phyloP scores from a whole-genome alignment of 1,139 yeast genomes.

The Yamadazyma membranifaciens region DNA sequence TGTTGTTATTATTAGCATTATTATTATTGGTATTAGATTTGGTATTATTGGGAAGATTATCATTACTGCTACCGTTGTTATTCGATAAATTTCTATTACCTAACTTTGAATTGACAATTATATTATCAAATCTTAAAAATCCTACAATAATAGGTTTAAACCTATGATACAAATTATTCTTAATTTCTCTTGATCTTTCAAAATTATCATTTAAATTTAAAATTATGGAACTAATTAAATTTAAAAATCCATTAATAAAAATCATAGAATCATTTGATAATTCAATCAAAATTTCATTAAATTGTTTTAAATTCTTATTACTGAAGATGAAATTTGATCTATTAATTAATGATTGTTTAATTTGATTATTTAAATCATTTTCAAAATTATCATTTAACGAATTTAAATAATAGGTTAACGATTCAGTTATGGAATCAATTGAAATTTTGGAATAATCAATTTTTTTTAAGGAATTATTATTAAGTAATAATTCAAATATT shows the following conservation, averaged over 20 bases:
- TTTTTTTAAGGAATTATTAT: conserved; percentile 30
- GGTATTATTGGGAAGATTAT: not conserved
- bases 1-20: not conserved
- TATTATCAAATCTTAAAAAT: conserved; percentile 42
- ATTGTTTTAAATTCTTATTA: conserved; percentile 18
- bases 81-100: not conserved
- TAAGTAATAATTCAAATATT: conserved; percentile 42
- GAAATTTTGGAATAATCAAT: conserved; percentile 49
- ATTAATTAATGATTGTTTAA: conserved; percentile 29
- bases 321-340: conserved; percentile 37
- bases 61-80: not conserved
- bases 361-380: conserved; percentile 31
- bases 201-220: conserved; percentile 25
- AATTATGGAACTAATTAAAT: conserved; percentile 37
- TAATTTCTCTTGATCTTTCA: conserved; percentile 30
- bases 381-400: conserved; percentile 47
- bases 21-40: not conserved
- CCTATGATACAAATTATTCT: conserved; percentile 29
- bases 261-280: conserved; percentile 82
- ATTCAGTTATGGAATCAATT: conserved; percentile 58
- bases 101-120: conserved; percentile 21
- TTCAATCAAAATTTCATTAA: conserved; percentile 40
- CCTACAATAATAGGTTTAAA: conserved; percentile 36
- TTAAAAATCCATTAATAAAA: conserved; percentile 69
- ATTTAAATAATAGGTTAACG: conserved; percentile 55